phyloP scores from a whole-genome alignment of 1,139 yeast genomes.

The Zygotorulaspora mrakii region DNA sequence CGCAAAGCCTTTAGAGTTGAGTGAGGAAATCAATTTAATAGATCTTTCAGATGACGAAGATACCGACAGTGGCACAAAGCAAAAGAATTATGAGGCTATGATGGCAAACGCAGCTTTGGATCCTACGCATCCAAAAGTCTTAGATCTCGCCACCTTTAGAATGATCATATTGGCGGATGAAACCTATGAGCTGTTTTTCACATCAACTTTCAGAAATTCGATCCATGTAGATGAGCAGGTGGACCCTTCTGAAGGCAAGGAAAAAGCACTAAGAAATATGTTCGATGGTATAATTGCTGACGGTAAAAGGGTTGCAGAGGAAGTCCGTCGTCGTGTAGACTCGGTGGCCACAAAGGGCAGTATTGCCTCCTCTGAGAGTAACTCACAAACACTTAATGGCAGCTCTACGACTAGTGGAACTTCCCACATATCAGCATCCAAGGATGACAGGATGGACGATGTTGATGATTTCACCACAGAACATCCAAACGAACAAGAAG shows the following conservation, averaged over 20 bases:
- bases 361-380: constrained; percentile 18
- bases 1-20: constrained; percentile 67
- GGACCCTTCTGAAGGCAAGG: constrained; percentile 45
- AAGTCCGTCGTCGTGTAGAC: constrained; percentile 84
- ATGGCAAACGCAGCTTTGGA: constrained; percentile 75
- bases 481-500: constrained; percentile 18
- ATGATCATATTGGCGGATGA: constrained; percentile 95
- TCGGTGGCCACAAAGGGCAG: constrained; percentile 37
- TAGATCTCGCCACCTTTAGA: constrained; percentile 84
- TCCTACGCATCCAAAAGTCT: constrained; percentile 69
- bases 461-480: constrained; percentile 19
- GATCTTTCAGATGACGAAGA: constrained; percentile 40
- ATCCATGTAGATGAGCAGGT: constrained; percentile 62
- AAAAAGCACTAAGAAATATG: constrained; percentile 74
- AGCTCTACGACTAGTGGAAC: constrained; percentile 6
- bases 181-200: constrained; percentile 80
- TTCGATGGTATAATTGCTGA: constrained; percentile 90
- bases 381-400: constrained; percentile 4
- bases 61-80: constrained; percentile 25
- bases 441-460: constrained; percentile 16
- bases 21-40: constrained; percentile 40
- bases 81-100: constrained; percentile 41
- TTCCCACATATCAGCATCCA: constrained; percentile 4
- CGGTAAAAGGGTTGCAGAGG: constrained; percentile 84
- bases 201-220: constrained; percentile 59